phyloP scores from a whole-genome alignment of 345 rosid species.

The Brassica juncea region DNA sequence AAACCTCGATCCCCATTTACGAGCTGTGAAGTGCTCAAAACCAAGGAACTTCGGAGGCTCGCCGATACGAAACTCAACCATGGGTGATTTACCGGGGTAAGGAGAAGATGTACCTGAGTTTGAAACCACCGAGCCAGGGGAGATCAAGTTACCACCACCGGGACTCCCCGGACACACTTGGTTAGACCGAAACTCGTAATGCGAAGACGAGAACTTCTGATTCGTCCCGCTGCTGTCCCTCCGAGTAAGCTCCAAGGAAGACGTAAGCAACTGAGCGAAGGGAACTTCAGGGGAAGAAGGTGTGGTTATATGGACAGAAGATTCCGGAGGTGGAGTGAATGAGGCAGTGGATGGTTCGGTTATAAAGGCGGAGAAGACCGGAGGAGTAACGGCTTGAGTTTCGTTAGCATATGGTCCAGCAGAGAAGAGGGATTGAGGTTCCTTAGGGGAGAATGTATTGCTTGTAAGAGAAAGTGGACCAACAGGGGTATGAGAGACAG shows the following conservation, averaged over 20 bases:
- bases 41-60: conserved; percentile 70
- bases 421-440: conserved; percentile 72
- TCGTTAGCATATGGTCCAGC: conserved; percentile 94
- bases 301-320: conserved; percentile 75
- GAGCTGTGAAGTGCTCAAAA: conserved; percentile 65
- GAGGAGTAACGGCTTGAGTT: conserved; percentile 95
- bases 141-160: conserved; percentile 68
- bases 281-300: conserved; percentile 99
- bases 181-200: conserved; percentile 63
- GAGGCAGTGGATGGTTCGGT: conserved; percentile 96
- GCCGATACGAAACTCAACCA: conserved; percentile 59
- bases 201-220: conserved; percentile 66
- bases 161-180: conserved; percentile 82
- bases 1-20: conserved; percentile 85
- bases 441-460: conserved; percentile 60
- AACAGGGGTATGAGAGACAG: conserved; percentile 72
- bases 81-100: conserved; percentile 64
- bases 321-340: conserved; percentile 88
- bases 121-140: conserved; percentile 79
- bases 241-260: conserved; percentile 83
- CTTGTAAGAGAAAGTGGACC: conserved; percentile 61
- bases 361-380: conserved; percentile 81
- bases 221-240: conserved; percentile 54
- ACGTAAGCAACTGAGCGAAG: conserved; percentile 82
- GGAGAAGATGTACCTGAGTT: conserved; percentile 91